Percentiles rank a stretch among this genome's conserved stretches.
These are phyloP conservation scores for Barnettozyma salicaria DNA, from an alignment of 805 yeast species.

Conservation along the genomic window DNA sequence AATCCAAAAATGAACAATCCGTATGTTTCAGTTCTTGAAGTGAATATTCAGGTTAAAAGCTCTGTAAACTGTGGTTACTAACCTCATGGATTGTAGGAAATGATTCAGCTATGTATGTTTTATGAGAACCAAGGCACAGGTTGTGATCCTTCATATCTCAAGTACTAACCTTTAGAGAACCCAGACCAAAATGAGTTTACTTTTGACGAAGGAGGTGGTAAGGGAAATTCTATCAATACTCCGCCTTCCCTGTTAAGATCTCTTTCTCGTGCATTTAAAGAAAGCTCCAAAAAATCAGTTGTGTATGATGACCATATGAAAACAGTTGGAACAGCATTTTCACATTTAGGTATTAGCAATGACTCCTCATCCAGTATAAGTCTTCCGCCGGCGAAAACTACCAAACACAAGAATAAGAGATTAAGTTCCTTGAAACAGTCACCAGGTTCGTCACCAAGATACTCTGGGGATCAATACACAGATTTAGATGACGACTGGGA, in stretches of 20 bases:
- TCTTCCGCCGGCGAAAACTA: constrained; percentile 13
- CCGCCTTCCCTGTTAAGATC: constrained; percentile 29
- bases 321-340: constrained; percentile 50
- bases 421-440: constrained; percentile 6
- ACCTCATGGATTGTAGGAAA: constrained; percentile 29
- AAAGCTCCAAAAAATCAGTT: constrained; percentile 24
- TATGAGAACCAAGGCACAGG: no score
- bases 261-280: constrained; percentile 25
- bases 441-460: constrained; percentile 22
- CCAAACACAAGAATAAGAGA: constrained; percentile 11
- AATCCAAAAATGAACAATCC: constrained; percentile 16
- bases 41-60: no score
- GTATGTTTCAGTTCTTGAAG: constrained; percentile 9
- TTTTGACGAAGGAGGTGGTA: constrained; percentile 64
- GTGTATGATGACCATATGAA: constrained; percentile 31
- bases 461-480: constrained; percentile 37
- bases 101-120: constrained; percentile 32
- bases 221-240: constrained; percentile 50
- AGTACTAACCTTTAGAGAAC: constrained; percentile 7
- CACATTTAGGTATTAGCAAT: constrained; percentile 42
- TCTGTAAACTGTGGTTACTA: no score
- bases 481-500: constrained; percentile 94
- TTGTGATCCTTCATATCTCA: no score
- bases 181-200: constrained; percentile 47
- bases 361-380: constrained; percentile 15